Evolutionary conservation across 371 early-diverging fungal genomes (phyloP).

Genomic region (Funneliformis caledonium): DNA sequence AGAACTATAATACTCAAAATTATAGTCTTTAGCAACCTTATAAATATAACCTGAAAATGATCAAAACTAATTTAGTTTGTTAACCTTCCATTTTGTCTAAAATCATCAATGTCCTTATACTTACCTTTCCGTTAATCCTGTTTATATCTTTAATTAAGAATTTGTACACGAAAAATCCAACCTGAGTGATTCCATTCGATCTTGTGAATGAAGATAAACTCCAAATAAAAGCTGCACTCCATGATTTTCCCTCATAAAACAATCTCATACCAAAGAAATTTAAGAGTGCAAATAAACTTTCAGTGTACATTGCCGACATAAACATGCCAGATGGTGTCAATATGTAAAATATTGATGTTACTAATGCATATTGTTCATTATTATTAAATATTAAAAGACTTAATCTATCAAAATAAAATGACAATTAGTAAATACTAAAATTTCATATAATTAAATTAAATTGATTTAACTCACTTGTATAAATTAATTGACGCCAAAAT

Average conservation of each 20-base stretch:
- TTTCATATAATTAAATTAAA: neutral
- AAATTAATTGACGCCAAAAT: constrained; percentile 76
- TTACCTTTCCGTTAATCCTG: neutral
- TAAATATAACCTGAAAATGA: constrained; percentile 35
- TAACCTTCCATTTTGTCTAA: neutral
- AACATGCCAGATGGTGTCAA: constrained; percentile 83
- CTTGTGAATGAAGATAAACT: constrained; percentile 66
- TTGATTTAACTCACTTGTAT: constrained; percentile 59
- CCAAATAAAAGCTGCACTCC: constrained; percentile 67
- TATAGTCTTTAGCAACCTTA: constrained; percentile 47
- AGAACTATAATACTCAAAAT: constrained; percentile 53
- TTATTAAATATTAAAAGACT: constrained; percentile 53
- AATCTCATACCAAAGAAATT: constrained; percentile 80
- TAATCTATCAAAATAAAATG: constrained; percentile 47
- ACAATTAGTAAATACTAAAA: neutral
- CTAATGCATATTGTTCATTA: constrained; percentile 61
- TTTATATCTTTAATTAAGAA: constrained; percentile 18
- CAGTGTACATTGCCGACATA: constrained; percentile 90
- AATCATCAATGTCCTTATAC: neutral
- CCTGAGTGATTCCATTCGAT: constrained; percentile 82
- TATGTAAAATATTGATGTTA: constrained; percentile 73
- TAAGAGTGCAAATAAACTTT: constrained; percentile 82
- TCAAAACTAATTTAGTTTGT: neutral
- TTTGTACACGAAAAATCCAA: constrained; percentile 82
- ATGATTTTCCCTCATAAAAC: constrained; percentile 51